These are phyloP conservation scores for Echium plantagineum DNA, from an alignment of 257 asterid species.

Conservation along the genomic window DNA sequence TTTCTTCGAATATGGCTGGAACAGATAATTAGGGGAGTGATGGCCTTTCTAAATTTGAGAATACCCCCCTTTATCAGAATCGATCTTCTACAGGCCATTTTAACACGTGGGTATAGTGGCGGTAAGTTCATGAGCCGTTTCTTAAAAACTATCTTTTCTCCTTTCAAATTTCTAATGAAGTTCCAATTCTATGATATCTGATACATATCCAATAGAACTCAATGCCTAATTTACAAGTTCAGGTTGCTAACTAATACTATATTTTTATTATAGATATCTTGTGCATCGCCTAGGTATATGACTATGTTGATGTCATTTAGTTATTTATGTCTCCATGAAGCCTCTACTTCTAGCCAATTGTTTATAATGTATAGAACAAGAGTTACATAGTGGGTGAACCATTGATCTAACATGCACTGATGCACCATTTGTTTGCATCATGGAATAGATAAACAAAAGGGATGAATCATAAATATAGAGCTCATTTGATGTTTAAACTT, in stretches of 20 bases:
- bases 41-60: conserved; percentile 49
- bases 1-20: conserved; percentile 19
- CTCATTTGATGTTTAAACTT: too few species aligned
- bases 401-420: not conserved
- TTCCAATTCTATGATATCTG: not conserved
- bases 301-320: too few species aligned
- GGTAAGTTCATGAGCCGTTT: conserved; percentile 33
- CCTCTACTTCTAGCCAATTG: not conserved
- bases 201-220: not conserved
- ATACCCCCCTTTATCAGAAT: conserved; percentile 77
- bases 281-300: too few species aligned
- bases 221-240: too few species aligned
- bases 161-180: conserved; percentile 1
- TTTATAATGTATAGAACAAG: too few species aligned
- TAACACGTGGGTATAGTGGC: conserved; percentile 60
- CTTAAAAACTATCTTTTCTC: conserved; percentile 5
- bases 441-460: not conserved
- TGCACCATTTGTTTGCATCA: not conserved
- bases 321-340: not conserved
- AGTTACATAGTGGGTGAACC: not conserved
- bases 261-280: too few species aligned
- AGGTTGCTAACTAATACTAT: too few species aligned
- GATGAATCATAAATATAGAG: too few species aligned
- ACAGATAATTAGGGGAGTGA: conserved; percentile 80
- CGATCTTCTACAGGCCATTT: conserved; percentile 70